Percentiles rank a stretch among this genome's conserved stretches.
These are phyloP conservation scores for Rubroboletus pulcherrimus DNA, from an alignment of 768 basidiomycete species.

Conservation along the genomic window DNA sequence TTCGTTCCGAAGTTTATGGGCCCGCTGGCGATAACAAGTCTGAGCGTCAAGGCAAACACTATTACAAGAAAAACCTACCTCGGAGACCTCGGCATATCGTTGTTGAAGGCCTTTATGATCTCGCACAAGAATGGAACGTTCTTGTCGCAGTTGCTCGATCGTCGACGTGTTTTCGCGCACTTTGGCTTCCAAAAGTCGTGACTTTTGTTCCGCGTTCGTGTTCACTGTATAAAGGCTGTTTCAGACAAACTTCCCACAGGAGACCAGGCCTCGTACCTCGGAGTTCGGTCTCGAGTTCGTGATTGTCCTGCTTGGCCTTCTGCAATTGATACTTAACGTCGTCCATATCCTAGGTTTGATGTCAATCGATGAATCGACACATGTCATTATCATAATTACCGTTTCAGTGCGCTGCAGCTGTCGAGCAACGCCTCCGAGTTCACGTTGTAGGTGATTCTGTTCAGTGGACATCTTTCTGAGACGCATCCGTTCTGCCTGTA, in stretches of 20 bases:
- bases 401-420: conserved; percentile 71
- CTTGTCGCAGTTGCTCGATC: conserved; percentile 73
- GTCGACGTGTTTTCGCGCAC: conserved; percentile 66
- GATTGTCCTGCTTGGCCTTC: conserved; percentile 68
- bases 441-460: conserved; percentile 57
- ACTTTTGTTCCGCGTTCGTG: conserved; percentile 67
- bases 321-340: conserved; percentile 68
- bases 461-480: conserved; percentile 61
- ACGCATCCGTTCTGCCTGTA: conserved; percentile 67
- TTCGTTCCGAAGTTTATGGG: conserved; percentile 59
- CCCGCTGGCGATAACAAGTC: conserved; percentile 37
- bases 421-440: conserved; percentile 58
- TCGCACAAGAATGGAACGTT: conserved; percentile 61
- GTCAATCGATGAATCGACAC: conserved; percentile 1
- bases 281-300: conserved; percentile 68
- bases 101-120: conserved; percentile 75
- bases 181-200: conserved; percentile 60
- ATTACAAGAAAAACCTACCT: conserved; percentile 42
- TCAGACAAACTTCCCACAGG: not conserved
- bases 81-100: conserved; percentile 59
- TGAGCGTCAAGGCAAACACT: not conserved
- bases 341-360: conserved; percentile 64
- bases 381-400: conserved; percentile 34
- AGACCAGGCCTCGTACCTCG: conserved; percentile 45
- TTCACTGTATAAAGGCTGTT: conserved; percentile 41